Evolutionary conservation across 192 early-diverging fungal species (phyloP), one percentile per base, ranked within the genome.

Genomic region (Backusella tuberculispora): DNA sequence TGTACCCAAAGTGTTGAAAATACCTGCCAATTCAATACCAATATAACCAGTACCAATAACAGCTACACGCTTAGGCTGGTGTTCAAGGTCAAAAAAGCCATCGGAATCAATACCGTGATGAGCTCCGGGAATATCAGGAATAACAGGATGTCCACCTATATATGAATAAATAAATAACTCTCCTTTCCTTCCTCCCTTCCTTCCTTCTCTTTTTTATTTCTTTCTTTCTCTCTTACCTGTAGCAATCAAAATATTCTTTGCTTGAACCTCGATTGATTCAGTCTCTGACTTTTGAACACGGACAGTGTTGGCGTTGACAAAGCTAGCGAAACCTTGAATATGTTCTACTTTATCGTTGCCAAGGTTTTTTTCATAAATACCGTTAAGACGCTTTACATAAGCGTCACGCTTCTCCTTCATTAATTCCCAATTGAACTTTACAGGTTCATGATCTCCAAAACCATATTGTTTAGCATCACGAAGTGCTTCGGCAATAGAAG

Each of bases 321-420:
- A 97, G 80, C 89, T 92, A 50, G 95, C 98, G 56, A 80, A 87
- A 15, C 98, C 98, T 46, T 87, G 75, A 78, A 98, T 90, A 60
- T 92, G 90, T 37, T 95, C 94, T 38, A 99, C 90, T 9, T 80
- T 83, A 69, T 98, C 97, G 77, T 96, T 96, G 45, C 76, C 80
- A 38, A 99, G 84, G 81, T 99, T 99, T 73, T 76, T 87, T 83
- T 90, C 93, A 85, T 99, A 99, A 80, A 99, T 99, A 24, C 94
- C 93, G 83, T 99, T 99, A 19, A 99, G 87, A 46, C 98, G 96
- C 84, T 90, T 86, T 46, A 99, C 94, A 84, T 99, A 99, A 6
- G 93, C 96, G 79, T 99, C 98, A 46, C 98, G 92, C 85, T 96
- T 96, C 41, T 88, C 60, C 85, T 98, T 98, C 72, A 99, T 80